phyloP scores from a whole-genome alignment of 306 rosid genomes.

The Bauhinia variegata region DNA sequence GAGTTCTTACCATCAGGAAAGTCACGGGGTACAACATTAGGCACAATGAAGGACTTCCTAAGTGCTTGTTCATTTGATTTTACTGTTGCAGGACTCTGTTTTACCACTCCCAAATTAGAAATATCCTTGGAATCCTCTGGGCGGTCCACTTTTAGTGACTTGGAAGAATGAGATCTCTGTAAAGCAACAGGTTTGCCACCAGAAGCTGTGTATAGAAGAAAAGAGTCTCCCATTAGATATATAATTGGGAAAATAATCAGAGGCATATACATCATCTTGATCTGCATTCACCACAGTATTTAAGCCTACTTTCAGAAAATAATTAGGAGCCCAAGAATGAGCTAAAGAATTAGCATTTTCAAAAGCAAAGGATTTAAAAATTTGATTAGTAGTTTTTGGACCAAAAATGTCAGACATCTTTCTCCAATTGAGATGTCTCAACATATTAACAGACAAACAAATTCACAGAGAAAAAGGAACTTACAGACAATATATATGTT shows the following conservation, averaged over 20 bases:
- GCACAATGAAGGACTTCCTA: slow-evolving; percentile 51
- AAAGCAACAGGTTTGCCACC: slow-evolving; percentile 77
- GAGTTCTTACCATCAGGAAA: slow-evolving; percentile 64
- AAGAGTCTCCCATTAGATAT: slow-evolving; percentile 42
- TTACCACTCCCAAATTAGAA: slow-evolving; percentile 46
- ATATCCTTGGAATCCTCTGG: slow-evolving; percentile 62
- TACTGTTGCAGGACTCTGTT: slow-evolving; percentile 60
- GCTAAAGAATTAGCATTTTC: not conserved
- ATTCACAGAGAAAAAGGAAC: slow-evolving; percentile 32
- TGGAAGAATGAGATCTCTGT: slow-evolving; percentile 52
- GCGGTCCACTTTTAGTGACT: slow-evolving; percentile 46
- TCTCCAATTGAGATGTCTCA: too few relatives aligned
- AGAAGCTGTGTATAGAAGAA: slow-evolving; percentile 61
- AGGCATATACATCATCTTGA: slow-evolving; percentile 26
- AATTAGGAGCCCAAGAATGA: too few relatives aligned
- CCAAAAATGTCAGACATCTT: not conserved
- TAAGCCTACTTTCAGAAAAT: not conserved
- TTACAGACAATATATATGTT: slow-evolving; percentile 91
- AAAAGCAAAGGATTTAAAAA: too few relatives aligned
- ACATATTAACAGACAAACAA: not conserved
- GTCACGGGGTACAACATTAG: slow-evolving; percentile 69
- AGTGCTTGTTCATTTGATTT: slow-evolving; percentile 59
- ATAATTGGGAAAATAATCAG: slow-evolving; percentile 26
- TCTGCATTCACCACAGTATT: slow-evolving; percentile 36
- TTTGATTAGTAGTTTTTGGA: not conserved